Percentiles rank a stretch among this genome's conserved stretches.
phyloP scores from a whole-genome alignment of 805 yeast species.

The Scheffersomyces coipomensis region DNA sequence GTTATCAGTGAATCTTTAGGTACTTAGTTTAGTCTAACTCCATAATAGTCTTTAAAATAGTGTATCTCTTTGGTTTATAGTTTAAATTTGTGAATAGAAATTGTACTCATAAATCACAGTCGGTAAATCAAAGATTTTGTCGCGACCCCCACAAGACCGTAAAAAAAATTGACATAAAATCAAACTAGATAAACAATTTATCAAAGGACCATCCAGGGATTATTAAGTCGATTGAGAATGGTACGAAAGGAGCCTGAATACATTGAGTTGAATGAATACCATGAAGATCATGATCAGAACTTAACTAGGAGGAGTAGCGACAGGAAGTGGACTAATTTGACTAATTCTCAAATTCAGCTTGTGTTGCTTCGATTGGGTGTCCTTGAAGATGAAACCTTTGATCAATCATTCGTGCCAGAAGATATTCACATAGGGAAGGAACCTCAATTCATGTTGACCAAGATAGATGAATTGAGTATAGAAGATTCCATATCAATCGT shows the following conservation, averaged over 20 bases:
- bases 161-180: no score
- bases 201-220: no score
- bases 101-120: no score
- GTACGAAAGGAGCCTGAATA: slow-evolving; percentile 9
- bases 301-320: not conserved
- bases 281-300: not conserved
- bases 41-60: no score
- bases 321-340: slow-evolving; percentile 4
- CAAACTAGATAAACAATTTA: no score
- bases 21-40: no score
- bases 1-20: slow-evolving; percentile 1
- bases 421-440: slow-evolving; percentile 4
- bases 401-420: not conserved
- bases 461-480: slow-evolving; percentile 19
- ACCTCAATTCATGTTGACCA: slow-evolving; percentile 27
- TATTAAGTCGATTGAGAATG: no score
- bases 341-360: slow-evolving; percentile 10
- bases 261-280: slow-evolving; percentile 13
- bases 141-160: no score
- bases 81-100: no score
- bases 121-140: no score
- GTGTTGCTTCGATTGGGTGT: slow-evolving; percentile 21
- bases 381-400: slow-evolving; percentile 18
- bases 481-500: slow-evolving; percentile 29
- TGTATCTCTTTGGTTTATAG: no score